A percentile compares a stretch with the other conserved stretches of the same genome.
Conservation (phyloP, 148 eudicot genomes). For the Dianthus caryophyllus region DNA sequence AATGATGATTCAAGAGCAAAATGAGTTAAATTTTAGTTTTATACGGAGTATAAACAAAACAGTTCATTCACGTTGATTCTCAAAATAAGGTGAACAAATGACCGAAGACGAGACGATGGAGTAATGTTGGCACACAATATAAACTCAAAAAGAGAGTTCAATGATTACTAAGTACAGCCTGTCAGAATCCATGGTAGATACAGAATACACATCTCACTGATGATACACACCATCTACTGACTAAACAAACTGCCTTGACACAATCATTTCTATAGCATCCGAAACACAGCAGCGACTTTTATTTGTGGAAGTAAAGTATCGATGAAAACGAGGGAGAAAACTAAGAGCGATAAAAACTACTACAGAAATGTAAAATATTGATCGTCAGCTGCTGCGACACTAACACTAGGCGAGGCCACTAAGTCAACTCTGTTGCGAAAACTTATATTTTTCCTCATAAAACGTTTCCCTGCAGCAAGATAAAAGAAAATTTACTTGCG, state of each 20-base stretch:
- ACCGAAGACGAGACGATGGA: no score
- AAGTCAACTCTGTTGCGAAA: no score
- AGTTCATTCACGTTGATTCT: no score
- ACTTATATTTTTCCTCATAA: neutral
- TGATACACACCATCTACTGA: slow-evolving; percentile 18
- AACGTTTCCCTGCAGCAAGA: slow-evolving; percentile 12
- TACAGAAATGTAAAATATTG: neutral
- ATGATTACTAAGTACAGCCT: neutral
- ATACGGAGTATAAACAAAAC: no score
- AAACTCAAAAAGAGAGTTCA: neutral
- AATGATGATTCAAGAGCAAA: no score
- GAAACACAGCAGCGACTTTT: slow-evolving; percentile 17
- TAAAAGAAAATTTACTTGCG: neutral
- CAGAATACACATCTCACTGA: slow-evolving; percentile 1
- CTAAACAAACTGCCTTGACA: slow-evolving; percentile 21
- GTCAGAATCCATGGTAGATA: slow-evolving; percentile 12
- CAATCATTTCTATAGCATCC: slow-evolving; percentile 17
- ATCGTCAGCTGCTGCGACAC: slow-evolving; percentile 7
- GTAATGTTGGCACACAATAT: neutral
- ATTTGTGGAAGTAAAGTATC: slow-evolving; percentile 14
- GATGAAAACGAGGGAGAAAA: neutral
- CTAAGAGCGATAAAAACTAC: neutral
- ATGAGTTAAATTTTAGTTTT: no score
- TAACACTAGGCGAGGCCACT: neutral
- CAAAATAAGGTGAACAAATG: no score